phyloP scores from a whole-genome alignment of 140 eudicot genomes.

The Oenanthe javanica region DNA sequence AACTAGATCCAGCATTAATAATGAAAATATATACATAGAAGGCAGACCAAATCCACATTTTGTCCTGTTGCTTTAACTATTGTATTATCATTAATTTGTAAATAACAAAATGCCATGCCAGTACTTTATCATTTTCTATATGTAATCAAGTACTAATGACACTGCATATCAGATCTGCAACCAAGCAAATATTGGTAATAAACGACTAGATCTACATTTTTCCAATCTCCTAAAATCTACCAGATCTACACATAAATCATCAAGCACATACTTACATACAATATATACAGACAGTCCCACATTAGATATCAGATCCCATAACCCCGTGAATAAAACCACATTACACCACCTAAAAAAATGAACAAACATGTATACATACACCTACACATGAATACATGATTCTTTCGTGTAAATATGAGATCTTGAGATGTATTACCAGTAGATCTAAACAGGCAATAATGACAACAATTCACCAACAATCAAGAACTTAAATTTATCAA shows the following conservation, averaged over 20 bases:
- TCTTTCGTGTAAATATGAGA: background rate
- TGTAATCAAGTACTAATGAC: background rate
- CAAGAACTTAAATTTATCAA: background rate
- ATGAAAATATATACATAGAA: background rate
- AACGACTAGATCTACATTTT: constrained; percentile 18
- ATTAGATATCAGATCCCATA: background rate
- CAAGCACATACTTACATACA: background rate
- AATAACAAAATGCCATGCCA: background rate
- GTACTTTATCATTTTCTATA: background rate
- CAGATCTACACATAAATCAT: constrained; percentile 20
- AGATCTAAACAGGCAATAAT: background rate
- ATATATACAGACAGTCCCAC: background rate
- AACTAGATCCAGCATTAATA: background rate
- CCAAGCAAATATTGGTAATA: background rate
- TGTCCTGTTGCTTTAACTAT: background rate
- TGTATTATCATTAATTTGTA: background rate
- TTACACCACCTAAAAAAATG: background rate
- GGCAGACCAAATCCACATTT: background rate
- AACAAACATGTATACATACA: background rate
- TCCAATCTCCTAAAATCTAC: constrained; percentile 11
- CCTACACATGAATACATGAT: background rate
- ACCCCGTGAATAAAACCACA: background rate
- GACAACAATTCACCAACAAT: background rate
- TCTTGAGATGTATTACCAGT: background rate
- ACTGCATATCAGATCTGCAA: background rate